Conservation (phyloP, 1,284 basidiomycete genomes). For the Ustilago cynodontis region DNA sequence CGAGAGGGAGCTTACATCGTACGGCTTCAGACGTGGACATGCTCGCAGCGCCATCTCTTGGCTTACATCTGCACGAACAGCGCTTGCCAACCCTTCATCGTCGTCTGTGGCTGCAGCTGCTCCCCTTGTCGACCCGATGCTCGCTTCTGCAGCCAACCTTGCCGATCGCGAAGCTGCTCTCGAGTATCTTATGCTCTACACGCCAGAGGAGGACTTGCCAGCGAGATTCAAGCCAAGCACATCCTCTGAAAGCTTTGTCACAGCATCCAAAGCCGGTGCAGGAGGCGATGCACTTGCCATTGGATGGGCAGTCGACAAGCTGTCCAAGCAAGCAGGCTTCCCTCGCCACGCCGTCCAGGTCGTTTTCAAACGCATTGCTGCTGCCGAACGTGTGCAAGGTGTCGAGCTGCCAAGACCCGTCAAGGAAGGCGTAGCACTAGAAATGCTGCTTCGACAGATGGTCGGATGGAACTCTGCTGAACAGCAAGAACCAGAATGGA, state of each 20-base stretch:
- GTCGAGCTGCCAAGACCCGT: constrained; percentile 19
- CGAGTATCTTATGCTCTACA: constrained; percentile 80
- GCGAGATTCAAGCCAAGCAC: constrained; percentile 71
- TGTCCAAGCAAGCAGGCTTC: constrained; percentile 86
- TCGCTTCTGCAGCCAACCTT: constrained; percentile 54
- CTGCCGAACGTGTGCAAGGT: constrained; percentile 11
- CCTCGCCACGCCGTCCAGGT: constrained; percentile 80
- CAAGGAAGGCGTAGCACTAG: constrained; percentile 51
- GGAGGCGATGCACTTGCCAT: constrained; percentile 76
- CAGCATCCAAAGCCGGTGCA: constrained; percentile 72
- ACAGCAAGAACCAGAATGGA: constrained; percentile 24
- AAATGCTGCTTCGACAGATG: constrained; percentile 49
- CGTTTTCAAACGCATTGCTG: constrained; percentile 69
- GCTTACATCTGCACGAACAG: constrained; percentile 54
- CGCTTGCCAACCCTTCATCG: constrained; percentile 28
- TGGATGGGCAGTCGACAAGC: constrained; percentile 85
- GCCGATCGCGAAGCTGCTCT: constrained; percentile 76
- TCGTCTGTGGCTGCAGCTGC: constrained; percentile 13
- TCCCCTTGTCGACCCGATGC: constrained; percentile 49
- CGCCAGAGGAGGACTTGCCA: constrained; percentile 83
- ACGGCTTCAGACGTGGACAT: constrained; percentile 67
- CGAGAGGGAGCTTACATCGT: constrained; percentile 54
- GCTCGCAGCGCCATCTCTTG: constrained; percentile 57
- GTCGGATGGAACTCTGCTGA: constrained; percentile 32
- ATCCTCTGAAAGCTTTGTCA: constrained; percentile 79